Conservation (phyloP, 352 stramenopile species). For the Phytophthora pistaciae region DNA sequence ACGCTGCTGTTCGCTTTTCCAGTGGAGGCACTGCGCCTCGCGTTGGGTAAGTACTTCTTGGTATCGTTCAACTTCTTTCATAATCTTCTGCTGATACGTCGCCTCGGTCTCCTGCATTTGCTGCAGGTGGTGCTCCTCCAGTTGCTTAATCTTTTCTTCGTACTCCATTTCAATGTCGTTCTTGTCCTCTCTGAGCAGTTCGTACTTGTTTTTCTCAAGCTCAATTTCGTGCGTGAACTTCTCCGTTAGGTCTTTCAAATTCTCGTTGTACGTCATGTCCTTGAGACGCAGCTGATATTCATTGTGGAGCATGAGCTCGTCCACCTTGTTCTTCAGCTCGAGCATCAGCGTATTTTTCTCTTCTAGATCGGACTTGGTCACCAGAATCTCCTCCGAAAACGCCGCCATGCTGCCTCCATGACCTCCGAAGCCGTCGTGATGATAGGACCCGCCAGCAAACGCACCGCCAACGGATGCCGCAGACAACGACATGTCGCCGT, state of each 20-base stretch:
- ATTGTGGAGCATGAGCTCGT: slow-evolving; percentile 95
- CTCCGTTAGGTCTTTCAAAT: slow-evolving; percentile 94
- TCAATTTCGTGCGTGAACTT: slow-evolving; percentile 95
- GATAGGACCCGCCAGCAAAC: slow-evolving; percentile 18
- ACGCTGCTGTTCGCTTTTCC: slow-evolving; percentile 72
- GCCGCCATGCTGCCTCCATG: slow-evolving; percentile 25
- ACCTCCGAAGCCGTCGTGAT: slow-evolving; percentile 24
- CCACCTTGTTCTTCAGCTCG: slow-evolving; percentile 96
- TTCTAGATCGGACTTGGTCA: slow-evolving; percentile 94
- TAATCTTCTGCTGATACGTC: slow-evolving; percentile 94
- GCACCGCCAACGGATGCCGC: slow-evolving; percentile 20
- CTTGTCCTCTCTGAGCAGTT: slow-evolving; percentile 92
- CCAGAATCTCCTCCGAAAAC: slow-evolving; percentile 84
- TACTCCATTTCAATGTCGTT: slow-evolving; percentile 94
- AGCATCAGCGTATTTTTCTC: slow-evolving; percentile 93
- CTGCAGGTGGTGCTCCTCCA: slow-evolving; percentile 93
- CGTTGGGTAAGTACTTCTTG: slow-evolving; percentile 87
- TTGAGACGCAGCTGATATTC: slow-evolving; percentile 96
- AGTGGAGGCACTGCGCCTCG: slow-evolving; percentile 83
- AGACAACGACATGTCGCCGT: slow-evolving; percentile 23
- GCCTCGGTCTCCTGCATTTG: slow-evolving; percentile 92
- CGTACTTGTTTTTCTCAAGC: slow-evolving; percentile 93
- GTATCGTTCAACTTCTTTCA: slow-evolving; percentile 93
- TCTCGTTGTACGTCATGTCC: slow-evolving; percentile 96
- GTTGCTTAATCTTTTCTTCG: slow-evolving; percentile 91